Evolutionary conservation across 73 alveolate species (phyloP), one percentile per base, ranked within the genome.

Genomic region (Tetrahymena elliotti): DNA sequence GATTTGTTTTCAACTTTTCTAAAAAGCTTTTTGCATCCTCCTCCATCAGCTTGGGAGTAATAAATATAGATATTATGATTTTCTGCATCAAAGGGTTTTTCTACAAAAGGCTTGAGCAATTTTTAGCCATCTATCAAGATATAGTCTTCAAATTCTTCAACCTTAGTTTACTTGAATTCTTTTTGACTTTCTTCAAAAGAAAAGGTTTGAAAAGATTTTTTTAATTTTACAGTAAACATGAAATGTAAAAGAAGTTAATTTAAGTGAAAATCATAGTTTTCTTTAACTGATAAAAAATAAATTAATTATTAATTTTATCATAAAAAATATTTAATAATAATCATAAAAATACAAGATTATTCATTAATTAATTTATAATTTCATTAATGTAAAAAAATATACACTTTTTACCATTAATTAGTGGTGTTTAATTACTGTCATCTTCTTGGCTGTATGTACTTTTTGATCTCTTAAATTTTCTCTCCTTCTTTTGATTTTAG

Each of bases 81-180:
- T 93, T 99, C 99, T 18, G 99, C 99, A 97, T 99, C 98, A 92
- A 97, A 97, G 9, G 99, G 99, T 54, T 99, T 99, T 96, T 99
- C 99, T 4, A 99, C 99, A 95, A 97, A 97, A 0, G 99, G 99
- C 68, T 99, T 99, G 93, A 94, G 96, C 93, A 99, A 97, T 54
- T 95, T 95, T 35, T 93, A 38, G 8, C 97, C 97, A 93, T 95
- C 93, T 33, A 95, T 95, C 38, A 95, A 38, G 9, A 95, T 27
- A 95, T 93, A 95, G 53, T 95, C 96, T 37, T 95, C 97, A 37
- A 83, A 37, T 83, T 95, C 97, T 24, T 84, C 95, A 31, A 94
- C 83, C 34, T 94, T 88, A 2, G 96, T 94, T 47, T 52, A 38
- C 31, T 82, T 94, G 31, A 83, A 68, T 38, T 34, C 83, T 37